phyloP scores from a whole-genome alignment of 495 filamentous ascomycete species.

The Amorphotheca resinae region DNA sequence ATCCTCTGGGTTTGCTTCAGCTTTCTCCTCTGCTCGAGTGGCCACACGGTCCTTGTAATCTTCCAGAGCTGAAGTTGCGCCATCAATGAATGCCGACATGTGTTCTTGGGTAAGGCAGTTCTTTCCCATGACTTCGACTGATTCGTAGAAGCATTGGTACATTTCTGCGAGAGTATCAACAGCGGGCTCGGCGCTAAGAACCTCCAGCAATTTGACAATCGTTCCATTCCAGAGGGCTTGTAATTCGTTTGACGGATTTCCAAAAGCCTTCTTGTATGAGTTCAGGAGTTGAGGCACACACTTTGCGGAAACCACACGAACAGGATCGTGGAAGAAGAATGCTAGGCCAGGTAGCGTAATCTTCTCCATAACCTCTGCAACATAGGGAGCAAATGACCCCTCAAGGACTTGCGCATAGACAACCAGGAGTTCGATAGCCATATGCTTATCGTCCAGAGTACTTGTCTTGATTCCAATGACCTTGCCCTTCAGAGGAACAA shows the following conservation, averaged over 20 bases:
- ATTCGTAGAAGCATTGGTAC: constrained; percentile 99
- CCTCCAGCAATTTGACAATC: constrained; percentile 82
- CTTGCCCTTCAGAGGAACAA: constrained; percentile 92
- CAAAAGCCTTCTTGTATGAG: constrained; percentile 84
- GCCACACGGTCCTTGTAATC: constrained; percentile 84
- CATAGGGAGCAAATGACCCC: constrained; percentile 82
- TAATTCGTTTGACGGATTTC: constrained; percentile 59
- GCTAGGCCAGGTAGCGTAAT: constrained; percentile 87
- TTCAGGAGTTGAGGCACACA: constrained; percentile 89
- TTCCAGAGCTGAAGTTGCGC: constrained; percentile 67
- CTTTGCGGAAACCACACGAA: constrained; percentile 90
- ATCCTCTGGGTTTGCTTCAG: constrained; percentile 58
- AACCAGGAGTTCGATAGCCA: constrained; percentile 93
- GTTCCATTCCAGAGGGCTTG: constrained; percentile 72
- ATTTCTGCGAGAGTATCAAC: constrained; percentile 96
- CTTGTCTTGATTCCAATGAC: constrained; percentile 97
- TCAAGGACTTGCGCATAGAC: constrained; percentile 94
- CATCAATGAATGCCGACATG: constrained; percentile 78
- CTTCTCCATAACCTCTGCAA: constrained; percentile 87
- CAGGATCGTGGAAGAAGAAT: constrained; percentile 99
- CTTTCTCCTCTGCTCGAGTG: constrained; percentile 64
- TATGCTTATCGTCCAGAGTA: constrained; percentile 94
- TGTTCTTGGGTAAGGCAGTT: constrained; percentile 63
- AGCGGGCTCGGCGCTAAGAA: constrained; percentile 86
- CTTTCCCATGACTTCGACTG: constrained; percentile 84